Percentiles rank a stretch among this genome's conserved stretches.
Evolutionary conservation across 768 basidiomycete species (phyloP).

Genomic region (Crucibulum laeve): DNA sequence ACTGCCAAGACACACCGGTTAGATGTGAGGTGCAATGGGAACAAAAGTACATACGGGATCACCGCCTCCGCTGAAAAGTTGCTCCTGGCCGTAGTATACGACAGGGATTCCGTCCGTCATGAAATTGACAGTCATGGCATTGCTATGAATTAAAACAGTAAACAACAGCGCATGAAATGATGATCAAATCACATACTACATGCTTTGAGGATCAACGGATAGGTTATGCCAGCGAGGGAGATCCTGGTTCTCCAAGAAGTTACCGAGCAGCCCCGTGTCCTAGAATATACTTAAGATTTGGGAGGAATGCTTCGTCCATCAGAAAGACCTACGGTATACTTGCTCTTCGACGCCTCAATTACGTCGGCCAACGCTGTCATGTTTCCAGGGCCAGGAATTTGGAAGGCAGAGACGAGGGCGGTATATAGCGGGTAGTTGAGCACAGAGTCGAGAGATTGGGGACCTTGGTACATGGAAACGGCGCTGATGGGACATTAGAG

Average conservation of each 20-base stretch:
- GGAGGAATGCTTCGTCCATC: not conserved
- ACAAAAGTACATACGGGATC: slow-evolving; percentile 52
- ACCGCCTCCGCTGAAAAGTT: slow-evolving; percentile 54
- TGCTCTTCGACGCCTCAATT: slow-evolving; percentile 47
- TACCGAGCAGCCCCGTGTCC: slow-evolving; percentile 53
- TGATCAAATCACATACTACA: slow-evolving; percentile 41
- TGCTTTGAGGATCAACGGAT: slow-evolving; percentile 68
- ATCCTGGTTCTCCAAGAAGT: slow-evolving; percentile 81
- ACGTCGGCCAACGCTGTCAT: slow-evolving; percentile 50
- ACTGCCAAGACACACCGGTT: slow-evolving; percentile 28
- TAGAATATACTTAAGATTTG: slow-evolving; percentile 9
- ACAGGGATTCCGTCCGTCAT: slow-evolving; percentile 84
- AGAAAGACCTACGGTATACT: slow-evolving; percentile 36
- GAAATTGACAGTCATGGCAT: slow-evolving; percentile 72
- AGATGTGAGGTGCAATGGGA: slow-evolving; percentile 2
- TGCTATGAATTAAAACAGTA: slow-evolving; percentile 29
- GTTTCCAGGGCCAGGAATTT: slow-evolving; percentile 67
- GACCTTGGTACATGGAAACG: slow-evolving; percentile 58
- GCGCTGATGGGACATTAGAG: slow-evolving; percentile 27
- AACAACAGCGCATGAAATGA: not conserved
- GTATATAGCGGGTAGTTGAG: slow-evolving; percentile 70
- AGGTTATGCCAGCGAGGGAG: slow-evolving; percentile 68
- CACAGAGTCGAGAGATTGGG: slow-evolving; percentile 59
- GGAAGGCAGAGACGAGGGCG: slow-evolving; percentile 59
- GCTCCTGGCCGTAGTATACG: slow-evolving; percentile 81